Base-by-base conservation (phyloP, 176 grass and related monocot genomes). In the Rhipidocladum racemiflorum region DNA sequence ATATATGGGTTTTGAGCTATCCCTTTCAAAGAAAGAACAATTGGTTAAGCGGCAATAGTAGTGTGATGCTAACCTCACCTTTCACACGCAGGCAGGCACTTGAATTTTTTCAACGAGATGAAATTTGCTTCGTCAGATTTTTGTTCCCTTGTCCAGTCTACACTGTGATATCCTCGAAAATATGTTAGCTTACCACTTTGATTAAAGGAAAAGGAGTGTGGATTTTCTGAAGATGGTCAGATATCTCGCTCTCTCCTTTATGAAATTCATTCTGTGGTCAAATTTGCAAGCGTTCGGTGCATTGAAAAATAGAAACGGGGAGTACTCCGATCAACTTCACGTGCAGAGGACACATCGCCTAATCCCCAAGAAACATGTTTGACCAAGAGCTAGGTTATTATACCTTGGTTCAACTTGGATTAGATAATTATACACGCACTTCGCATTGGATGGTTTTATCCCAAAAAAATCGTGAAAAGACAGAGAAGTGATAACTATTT, bases 361-460 rank as follows among this genome's bases (percentile, higher is more conserved):
- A 86, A 82, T 82, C 65, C 46, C 38, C 71, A 77, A 71, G 78
- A 82, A 89, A 82, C 65, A 82, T 82, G 72, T 82, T 90, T 86
- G 83, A 78, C 83, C 83, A 86, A 72, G 36, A 72, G 36, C 7
- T 29, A 28, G 23, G 14, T 11, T 46, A 54, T 46, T 28, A 14
- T 16, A 81, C 36, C 42, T 61, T 61, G 48, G 53, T 55, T 55
- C 53, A n/a, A 3, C 7, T 27, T 81, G 59, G 64, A 71, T 83
- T 65, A 6, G 63, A 61, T n/a, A 54, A 77, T 5, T 72, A 10
- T 69, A 17, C 4, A 42, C 30, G 17, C 34, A 36, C 27, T 71
- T 57, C 18, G 27, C 65, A 72, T 72, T 49, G 30, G 70, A 73
- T 39, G 56, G 56, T 40, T 38, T 85, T 72, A 32, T 79, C 13